Base-by-base conservation (phyloP, 352 stramenopile species). In the Pythium phragmitis region DNA sequence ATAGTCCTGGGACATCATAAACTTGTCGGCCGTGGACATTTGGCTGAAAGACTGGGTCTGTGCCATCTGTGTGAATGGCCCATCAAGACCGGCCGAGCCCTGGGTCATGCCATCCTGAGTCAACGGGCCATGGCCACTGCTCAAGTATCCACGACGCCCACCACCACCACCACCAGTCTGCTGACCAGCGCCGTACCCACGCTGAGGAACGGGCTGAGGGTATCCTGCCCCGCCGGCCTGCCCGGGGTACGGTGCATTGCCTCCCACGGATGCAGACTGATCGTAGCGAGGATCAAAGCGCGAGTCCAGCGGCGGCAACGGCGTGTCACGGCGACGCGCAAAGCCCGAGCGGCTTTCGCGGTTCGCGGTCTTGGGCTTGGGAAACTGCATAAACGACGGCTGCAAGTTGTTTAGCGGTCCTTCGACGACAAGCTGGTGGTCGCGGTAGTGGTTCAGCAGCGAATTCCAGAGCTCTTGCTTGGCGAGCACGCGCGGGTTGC, bases 401-500 rank as follows among this genome's bases (percentile, higher is more conserved):
- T 98, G 96, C 26, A 99, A 80, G 72, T 99, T 99, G 70, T 96
- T 98, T 30, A 99, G 69, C 5, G 97, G 92, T 0, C 98, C 98
- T 80, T 99, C 97, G 13, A 99, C 89, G 37, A 98, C 87, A 45
- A 97, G 68, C 37, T 96, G 77, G 56, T 98, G 85, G 68, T 98
- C 96, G 43, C 98, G 98, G 73, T 99, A 99, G 74, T 99, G 97
- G 54, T 98, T 92, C 46, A 99, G 65, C 21, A 99, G 79, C 12
- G 77, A 88, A 63, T 98, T 97, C 97, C 98, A 99, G 9, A 99
- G 86, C 28, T 82, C 75, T 70, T 99, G 97, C 75, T 99, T 99
- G 4, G 95, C 96, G 61, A 99, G 77, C 34, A 99, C 96, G 54
- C 94, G 90, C 42, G 97, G 94, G 75, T 99, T 99, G 23, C 98